Conservation (phyloP, 2,329 filamentous ascomycete species). For the Neocucurbitaria cava region DNA sequence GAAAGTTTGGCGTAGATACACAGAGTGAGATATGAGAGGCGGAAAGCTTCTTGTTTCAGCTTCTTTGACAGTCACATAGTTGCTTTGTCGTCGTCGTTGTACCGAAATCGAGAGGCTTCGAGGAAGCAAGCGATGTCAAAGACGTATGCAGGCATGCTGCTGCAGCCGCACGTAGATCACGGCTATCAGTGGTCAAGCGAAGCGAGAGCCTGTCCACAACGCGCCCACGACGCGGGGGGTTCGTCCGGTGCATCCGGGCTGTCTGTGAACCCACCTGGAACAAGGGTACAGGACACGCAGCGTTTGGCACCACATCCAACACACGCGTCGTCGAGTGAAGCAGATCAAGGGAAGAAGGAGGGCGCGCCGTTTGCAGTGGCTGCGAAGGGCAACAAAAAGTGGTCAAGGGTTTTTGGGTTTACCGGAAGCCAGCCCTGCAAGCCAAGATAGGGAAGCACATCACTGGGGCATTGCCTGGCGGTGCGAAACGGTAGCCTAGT, state of each 20-base stretch:
- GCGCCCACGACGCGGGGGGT: slow-evolving; percentile 30
- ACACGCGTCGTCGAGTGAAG: background rate
- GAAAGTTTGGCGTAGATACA: no score
- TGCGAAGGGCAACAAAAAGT: slow-evolving; percentile 2
- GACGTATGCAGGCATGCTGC: slow-evolving; percentile 27
- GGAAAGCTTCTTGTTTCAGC: no score
- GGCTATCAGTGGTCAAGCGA: slow-evolving; percentile 37
- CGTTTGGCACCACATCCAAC: slow-evolving; percentile 3
- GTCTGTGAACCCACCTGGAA: slow-evolving; percentile 6
- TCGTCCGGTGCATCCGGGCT: slow-evolving; percentile 25
- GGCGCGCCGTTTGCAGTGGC: slow-evolving; percentile 15
- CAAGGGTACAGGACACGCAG: background rate
- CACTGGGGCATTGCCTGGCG: slow-evolving; percentile 19
- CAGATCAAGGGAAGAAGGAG: background rate
- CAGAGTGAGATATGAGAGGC: no score
- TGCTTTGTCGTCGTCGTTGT: background rate
- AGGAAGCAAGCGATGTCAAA: background rate
- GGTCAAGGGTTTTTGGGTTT: slow-evolving; percentile 14
- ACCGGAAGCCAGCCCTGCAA: slow-evolving; percentile 21
- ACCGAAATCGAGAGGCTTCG: no score
- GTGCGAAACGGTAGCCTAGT: slow-evolving; percentile 26
- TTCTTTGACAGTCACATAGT: no score
- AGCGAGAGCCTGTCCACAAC: slow-evolving; percentile 33
- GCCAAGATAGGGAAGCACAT: slow-evolving; percentile 18
- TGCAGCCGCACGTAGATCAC: slow-evolving; percentile 45